Evolutionary conservation across 116 monocot species (phyloP), one percentile per base, ranked within the genome.

Genomic region (Dioscorea cayenensis): DNA sequence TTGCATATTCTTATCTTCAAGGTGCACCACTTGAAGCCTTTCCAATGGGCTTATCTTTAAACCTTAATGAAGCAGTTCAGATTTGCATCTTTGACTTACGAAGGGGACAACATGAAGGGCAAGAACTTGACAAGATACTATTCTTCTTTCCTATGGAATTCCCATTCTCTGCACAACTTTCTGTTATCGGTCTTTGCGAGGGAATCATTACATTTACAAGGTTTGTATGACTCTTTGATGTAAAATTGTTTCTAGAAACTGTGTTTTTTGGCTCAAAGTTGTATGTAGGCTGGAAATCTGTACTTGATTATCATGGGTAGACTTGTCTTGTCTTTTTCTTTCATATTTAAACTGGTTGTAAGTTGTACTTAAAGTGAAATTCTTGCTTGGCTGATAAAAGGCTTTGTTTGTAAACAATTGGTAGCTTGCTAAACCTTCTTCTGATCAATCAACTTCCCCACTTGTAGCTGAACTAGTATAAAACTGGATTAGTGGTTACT

Each of bases 191-290:
- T 18, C 97, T 97, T 52, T 90, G 88, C 49, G 97, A 93, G 82
- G 97, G 97, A 49, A 86, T 97, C 66, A 90, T 97, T 68, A 97
- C 97, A 67, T 97, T 97, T 67, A 90, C 90, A 35, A 93, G 97
- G 97, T 97, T 20, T 5, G 71, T 9, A 38, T 43, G 13, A 49
- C 13, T 9, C 28, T 71, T 49, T 49, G 5, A 36, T 36, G 7
- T 66, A 49, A 11, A 23, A 3, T 35, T 28, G 25, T 28, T 22
- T 4, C 18, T 2, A 19, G 16, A 19, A 16, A 16, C n/a, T 55
- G 5, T 2, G 14, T 14, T 36, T 4, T 5, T 32, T 77, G 49
- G 60, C 3, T 14, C 17, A 49, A 28, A 51, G 10, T 12, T 32
- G 8, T 1, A 28, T n/a, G 27, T 37, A 63, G 35, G 7, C n/a